A percentile compares a stretch with the other conserved stretches of the same genome.
phyloP scores from a whole-genome alignment of 768 basidiomycete species.

The Boletus rufocinnamomeus region DNA sequence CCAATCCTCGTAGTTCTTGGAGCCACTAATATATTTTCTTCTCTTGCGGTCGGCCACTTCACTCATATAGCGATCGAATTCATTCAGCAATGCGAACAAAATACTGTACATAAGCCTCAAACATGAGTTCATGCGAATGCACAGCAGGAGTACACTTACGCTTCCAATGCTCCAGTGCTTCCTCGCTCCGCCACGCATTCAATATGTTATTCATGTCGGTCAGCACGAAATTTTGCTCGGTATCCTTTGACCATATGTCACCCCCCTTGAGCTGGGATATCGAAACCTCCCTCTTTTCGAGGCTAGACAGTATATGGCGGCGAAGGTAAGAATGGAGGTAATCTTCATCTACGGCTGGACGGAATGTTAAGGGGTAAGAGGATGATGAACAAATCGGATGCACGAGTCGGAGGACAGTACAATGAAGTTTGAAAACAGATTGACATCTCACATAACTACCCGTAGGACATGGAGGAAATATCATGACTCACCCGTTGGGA shows the following conservation, averaged over 20 bases:
- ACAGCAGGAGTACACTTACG: conserved; percentile 43
- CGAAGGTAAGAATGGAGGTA: conserved; percentile 72
- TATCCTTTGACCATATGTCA: conserved; percentile 21
- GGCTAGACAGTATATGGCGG: conserved; percentile 52
- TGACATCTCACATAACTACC: no score
- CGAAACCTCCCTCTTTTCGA: conserved; percentile 57
- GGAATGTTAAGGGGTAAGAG: conserved; percentile 55
- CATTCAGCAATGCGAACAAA: neutral
- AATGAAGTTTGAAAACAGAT: no score
- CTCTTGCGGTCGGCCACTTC: neutral
- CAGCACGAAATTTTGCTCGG: conserved; percentile 53
- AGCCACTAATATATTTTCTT: neutral
- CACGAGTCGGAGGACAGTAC: no score
- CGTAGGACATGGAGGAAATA: no score
- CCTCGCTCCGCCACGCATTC: conserved; percentile 62
- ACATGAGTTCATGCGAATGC: conserved; percentile 7
- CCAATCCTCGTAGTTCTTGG: neutral
- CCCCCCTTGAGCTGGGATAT: conserved; percentile 41
- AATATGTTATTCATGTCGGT: conserved; percentile 65
- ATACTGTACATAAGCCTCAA: neutral
- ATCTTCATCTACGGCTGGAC: conserved; percentile 53
- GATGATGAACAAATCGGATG: conserved; percentile 79
- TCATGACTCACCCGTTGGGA: no score
- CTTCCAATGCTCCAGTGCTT: conserved; percentile 75
- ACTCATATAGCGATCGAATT: neutral